Conservation (phyloP, 2,329 filamentous ascomycete species). For the Aspergillus sojae region DNA sequence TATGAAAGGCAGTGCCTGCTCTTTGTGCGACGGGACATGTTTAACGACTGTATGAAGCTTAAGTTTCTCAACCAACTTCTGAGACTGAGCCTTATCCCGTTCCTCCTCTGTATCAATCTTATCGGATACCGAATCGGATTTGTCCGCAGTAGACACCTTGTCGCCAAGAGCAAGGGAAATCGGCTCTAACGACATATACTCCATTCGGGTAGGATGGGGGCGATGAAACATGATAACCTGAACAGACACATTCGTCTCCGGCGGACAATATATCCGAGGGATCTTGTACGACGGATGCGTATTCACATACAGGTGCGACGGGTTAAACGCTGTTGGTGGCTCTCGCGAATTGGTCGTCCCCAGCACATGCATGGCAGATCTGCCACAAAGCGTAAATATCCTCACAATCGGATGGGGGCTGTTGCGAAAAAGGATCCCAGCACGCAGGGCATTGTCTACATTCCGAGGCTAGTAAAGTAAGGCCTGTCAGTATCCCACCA, state of each 20-base stretch:
- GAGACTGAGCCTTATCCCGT: constrained; percentile 64
- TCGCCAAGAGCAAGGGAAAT: constrained; percentile 85
- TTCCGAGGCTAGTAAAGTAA: constrained; percentile 61
- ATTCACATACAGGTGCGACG: constrained; percentile 69
- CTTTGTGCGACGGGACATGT: constrained; percentile 76
- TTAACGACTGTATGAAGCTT: constrained; percentile 83
- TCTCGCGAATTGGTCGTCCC: constrained; percentile 72
- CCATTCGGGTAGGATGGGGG: constrained; percentile 84
- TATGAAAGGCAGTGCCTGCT: constrained; percentile 76
- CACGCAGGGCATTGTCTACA: constrained; percentile 84
- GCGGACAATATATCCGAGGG: constrained; percentile 73
- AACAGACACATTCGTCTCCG: constrained; percentile 68
- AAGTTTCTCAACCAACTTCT: constrained; percentile 78
- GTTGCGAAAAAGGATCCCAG: constrained; percentile 80
- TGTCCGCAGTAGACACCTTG: constrained; percentile 54
- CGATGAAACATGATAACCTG: constrained; percentile 90
- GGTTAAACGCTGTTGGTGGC: constrained; percentile 58
- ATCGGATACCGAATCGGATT: constrained; percentile 43
- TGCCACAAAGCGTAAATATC: constrained; percentile 83
- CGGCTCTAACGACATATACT: constrained; percentile 89
- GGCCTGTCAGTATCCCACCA: constrained; percentile 8
- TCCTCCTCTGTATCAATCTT: constrained; percentile 74
- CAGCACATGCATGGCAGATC: constrained; percentile 79
- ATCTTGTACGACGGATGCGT: constrained; percentile 53
- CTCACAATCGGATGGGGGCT: constrained; percentile 77